phyloP scores from a whole-genome alignment of 106 monocot genomes.

The Dioscorea zingiberensis region DNA sequence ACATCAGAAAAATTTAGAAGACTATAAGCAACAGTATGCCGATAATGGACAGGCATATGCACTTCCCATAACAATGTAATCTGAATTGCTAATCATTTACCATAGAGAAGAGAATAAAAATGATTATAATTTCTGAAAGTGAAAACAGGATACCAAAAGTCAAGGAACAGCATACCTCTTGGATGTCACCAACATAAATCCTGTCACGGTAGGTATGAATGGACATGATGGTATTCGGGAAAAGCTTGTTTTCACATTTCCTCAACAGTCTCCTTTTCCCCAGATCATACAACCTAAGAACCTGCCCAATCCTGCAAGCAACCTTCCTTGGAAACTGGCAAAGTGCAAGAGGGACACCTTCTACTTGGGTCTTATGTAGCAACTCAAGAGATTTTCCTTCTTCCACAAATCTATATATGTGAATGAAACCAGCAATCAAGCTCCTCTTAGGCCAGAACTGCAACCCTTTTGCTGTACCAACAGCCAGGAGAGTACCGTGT shows the following conservation, averaged over 20 bases:
- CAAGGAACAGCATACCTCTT: constrained; percentile 56
- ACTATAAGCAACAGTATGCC: too few relatives aligned
- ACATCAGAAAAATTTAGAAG: too few relatives aligned
- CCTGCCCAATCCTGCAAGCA: constrained; percentile 84
- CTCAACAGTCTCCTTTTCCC: constrained; percentile 83
- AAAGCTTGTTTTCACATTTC: constrained; percentile 97
- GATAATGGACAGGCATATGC: too few relatives aligned
- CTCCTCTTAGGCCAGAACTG: constrained; percentile 80
- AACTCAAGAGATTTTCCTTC: constrained; percentile 87
- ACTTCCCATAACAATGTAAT: too few relatives aligned
- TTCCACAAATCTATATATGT: constrained; percentile 90
- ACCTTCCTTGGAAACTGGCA: constrained; percentile 88
- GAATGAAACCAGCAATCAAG: constrained; percentile 64
- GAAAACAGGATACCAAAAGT: too few relatives aligned
- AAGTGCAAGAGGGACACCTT: constrained; percentile 84
- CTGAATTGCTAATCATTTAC: too few relatives aligned
- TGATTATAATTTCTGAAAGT: too few relatives aligned
- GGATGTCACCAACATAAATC: constrained; percentile 95
- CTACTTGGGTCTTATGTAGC: constrained; percentile 93
- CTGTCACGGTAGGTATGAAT: constrained; percentile 97
- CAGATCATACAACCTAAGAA: constrained; percentile 88
- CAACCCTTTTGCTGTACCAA: constrained; percentile 88
- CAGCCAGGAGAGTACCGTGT: constrained; percentile 81
- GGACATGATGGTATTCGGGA: constrained; percentile 73
- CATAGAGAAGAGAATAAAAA: too few relatives aligned